A percentile compares a stretch with the other conserved stretches of the same genome.
Conservation (phyloP, 1,284 basidiomycete genomes). For the Violaceomyces palustris region DNA sequence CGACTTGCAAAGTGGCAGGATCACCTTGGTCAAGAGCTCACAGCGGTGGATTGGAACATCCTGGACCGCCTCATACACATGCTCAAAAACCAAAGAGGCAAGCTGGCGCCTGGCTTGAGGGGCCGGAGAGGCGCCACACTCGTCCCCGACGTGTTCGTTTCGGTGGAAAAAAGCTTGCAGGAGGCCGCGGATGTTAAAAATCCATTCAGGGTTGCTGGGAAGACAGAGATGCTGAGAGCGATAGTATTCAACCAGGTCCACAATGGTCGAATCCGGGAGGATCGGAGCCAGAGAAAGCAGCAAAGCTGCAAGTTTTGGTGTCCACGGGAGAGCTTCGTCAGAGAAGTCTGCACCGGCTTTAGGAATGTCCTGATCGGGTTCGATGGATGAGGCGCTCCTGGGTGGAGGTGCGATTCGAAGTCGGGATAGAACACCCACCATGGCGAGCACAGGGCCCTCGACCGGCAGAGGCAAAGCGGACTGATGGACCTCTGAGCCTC, state of each 20-base stretch:
- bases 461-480: no score
- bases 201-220: slow-evolving; percentile 45
- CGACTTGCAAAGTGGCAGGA: slow-evolving; percentile 39
- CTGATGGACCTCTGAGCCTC: no score
- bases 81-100: slow-evolving; percentile 37
- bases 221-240: slow-evolving; percentile 43
- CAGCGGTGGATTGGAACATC: slow-evolving; percentile 39
- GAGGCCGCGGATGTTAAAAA: slow-evolving; percentile 38
- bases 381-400: no score
- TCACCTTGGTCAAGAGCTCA: slow-evolving; percentile 35
- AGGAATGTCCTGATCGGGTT: no score
- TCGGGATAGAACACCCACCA: slow-evolving; percentile 3
- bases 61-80: slow-evolving; percentile 45
- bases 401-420: slow-evolving; percentile 6
- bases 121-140: background rate
- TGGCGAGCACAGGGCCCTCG: slow-evolving; percentile 4
- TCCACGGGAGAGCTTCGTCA: slow-evolving; percentile 41
- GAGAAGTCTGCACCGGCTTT: background rate
- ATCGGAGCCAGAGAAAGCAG: slow-evolving; percentile 44
- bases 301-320: slow-evolving; percentile 33
- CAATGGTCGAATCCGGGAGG: slow-evolving; percentile 37
- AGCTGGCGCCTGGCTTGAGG: slow-evolving; percentile 29
- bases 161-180: slow-evolving; percentile 46
- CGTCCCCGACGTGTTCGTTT: slow-evolving; percentile 7
- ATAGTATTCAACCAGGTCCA: slow-evolving; percentile 41